These are phyloP conservation scores for Lactarius hatsudake DNA, from an alignment of 768 basidiomycete species.

Conservation along the genomic window DNA sequence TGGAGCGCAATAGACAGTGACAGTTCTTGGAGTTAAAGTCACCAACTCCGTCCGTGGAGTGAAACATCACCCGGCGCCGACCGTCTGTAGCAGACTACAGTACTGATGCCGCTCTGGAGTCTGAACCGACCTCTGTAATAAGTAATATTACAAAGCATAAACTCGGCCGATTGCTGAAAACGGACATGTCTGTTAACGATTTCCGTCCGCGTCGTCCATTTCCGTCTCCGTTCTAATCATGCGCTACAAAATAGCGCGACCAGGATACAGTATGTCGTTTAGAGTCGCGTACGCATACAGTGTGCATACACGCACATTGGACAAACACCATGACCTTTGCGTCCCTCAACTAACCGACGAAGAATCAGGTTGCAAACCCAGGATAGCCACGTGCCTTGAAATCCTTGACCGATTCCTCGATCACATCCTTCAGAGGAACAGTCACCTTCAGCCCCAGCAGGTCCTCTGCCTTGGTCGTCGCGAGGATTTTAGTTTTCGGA, in stretches of 20 bases:
- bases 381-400: conserved; percentile 20
- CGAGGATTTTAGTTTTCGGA: neutral
- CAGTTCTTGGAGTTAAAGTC: too few species aligned
- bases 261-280: neutral
- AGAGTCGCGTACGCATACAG: neutral
- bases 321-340: neutral
- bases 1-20: neutral
- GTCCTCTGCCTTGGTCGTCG: conserved; percentile 11
- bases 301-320: neutral
- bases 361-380: conserved; percentile 1
- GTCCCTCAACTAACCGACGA: neutral
- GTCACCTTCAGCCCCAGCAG: conserved; percentile 7
- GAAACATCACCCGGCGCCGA: too few species aligned
- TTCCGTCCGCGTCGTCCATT: too few species aligned
- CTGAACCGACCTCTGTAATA: too few species aligned
- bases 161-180: too few species aligned
- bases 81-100: too few species aligned
- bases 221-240: too few species aligned
- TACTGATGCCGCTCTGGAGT: too few species aligned
- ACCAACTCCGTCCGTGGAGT: too few species aligned
- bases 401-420: conserved; percentile 12
- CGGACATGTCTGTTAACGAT: too few species aligned
- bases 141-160: too few species aligned
- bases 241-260: too few species aligned
- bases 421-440: conserved; percentile 9